Evolutionary conservation across 1,139 yeast genomes (phyloP), one percentile per base, ranked within the genome.

Genomic region (Yamadazyma spencermartinsiae): DNA sequence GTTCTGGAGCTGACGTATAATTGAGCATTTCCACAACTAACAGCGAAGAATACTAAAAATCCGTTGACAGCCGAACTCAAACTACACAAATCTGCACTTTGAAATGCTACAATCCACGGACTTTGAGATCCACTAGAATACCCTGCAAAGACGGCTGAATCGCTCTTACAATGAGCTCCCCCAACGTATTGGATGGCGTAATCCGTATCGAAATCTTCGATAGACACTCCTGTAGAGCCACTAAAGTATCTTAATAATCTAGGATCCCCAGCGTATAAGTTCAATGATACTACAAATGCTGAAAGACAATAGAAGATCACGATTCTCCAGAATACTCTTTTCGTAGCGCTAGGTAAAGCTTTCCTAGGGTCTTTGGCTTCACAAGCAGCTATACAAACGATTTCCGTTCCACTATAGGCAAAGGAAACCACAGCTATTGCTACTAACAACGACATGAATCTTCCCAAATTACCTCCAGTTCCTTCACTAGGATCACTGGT

Each of bases 341-440:
- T 79, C 1, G 95, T 83, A 0, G 95, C 95, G 11, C 82, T 75
- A 2, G 95, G 95, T 18, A 87, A 67, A 0, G 94, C 80, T 45
- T 76, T 79, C 45, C 95, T 72, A 1, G 96, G 95, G 50, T 86
- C 84, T 44, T 83, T 72, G 9, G 92, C 86, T 58, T 88, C 96
- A 55, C 92, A 86, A 1, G 95, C 92, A 1, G 95, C 90, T 42
- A 87, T 79, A 48, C 86, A 82, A 18, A 87, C 94, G 44, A 84
- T 80, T 51, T 86, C 95, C 0, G 90, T 82, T 0, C 95, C 95
- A 40, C 83, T 78, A 52, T 82, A 86, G 0, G 94, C 82, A 54
- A 82, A 85, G 0, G 86, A 72, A 0, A 89, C 82, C 18, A 80
- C 77, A 37, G 80, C 64, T 1, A 80, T 63, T 0, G 92, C 87